Base-by-base conservation (phyloP, 805 yeast species). In the Myxozyma udenii region DNA sequence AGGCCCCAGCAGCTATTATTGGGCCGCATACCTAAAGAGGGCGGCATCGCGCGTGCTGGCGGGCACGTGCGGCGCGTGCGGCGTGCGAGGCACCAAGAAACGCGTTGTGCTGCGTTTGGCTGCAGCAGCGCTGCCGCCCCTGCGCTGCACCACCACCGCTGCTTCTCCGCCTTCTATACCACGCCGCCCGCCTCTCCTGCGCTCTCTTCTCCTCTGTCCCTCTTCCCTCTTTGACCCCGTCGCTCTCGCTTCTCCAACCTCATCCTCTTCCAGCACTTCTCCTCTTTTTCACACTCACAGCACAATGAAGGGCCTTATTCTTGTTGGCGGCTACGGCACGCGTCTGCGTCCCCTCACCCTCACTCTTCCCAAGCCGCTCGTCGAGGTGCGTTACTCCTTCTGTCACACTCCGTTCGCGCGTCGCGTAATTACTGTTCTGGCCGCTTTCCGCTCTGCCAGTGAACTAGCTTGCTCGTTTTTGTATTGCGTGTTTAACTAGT, bases 301-400 rank as follows among this genome's bases (percentile, higher is more conserved):
- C 48, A 35, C 7, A 24, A 55, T 55, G 60, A 55, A 55, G 51
- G 60, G 58, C 21, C 83, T 91, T 74, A 91, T 91, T 80, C 84
- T 91, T 72, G 98, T 91, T 66, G 98, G 98, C 71, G 98, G 98
- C 74, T 93, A 90, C 79, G 99, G 99, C 80, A 93, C 99, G 68
- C 93, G 99, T 78, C 85, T 93, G 78, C 90, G 99, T 82, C 99
- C 99, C 59, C 79, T 93, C 68, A 63, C 66, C 24, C 58, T 62
- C 38, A 63, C 66, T 22, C 61, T 62, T n/a, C 66, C 66, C 44
- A 63, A 62, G 54, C 66, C 66, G 41, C 59, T 62, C 14, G 66
- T 62, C 44, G 66, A 62, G 60, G 62, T 60, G 37, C 11, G 46
- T 24, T 21, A n/a, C 18, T 28, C 33, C 33, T 28, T 14, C 33